Conservation (phyloP, 108 stramenopile species). For the Phaeodactylum tricornutum region DNA sequence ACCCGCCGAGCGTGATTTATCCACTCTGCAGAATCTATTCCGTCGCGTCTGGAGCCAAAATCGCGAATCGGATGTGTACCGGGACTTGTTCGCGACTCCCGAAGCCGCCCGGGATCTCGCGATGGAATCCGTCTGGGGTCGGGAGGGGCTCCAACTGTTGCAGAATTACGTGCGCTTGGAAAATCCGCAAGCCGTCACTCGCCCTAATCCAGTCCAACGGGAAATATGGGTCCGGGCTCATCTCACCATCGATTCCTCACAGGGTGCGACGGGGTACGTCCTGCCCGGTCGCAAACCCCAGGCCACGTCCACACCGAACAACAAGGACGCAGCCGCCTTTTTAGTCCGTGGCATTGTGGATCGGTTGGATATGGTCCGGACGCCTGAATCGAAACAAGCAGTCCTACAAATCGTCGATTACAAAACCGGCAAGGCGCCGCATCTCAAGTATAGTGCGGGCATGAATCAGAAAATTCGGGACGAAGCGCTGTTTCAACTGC, state of each 20-base stretch:
- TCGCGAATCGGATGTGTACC: constrained; percentile 32
- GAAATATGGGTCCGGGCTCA: constrained; percentile 68
- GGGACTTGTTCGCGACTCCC: constrained; percentile 29
- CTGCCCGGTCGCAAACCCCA: too few species aligned
- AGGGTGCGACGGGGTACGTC: constrained; percentile 1
- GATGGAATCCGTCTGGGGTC: constrained; percentile 70
- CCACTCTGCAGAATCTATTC: constrained; percentile 67
- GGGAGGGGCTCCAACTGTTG: constrained; percentile 49
- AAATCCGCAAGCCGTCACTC: constrained; percentile 38
- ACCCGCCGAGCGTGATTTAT: constrained; percentile 56
- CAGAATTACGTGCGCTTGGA: constrained; percentile 69
- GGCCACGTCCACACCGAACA: too few species aligned
- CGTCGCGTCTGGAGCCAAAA: constrained; percentile 47
- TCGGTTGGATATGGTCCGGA: constrained; percentile 62
- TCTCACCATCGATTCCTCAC: constrained; percentile 11
- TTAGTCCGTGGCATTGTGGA: constrained; percentile 77
- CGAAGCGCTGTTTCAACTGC: constrained; percentile 77
- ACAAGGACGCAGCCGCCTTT: constrained; percentile 13
- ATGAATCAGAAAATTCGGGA: constrained; percentile 64
- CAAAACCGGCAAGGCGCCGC: constrained; percentile 85
- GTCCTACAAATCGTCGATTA: constrained; percentile 71
- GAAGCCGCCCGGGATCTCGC: constrained; percentile 18
- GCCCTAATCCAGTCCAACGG: constrained; percentile 52
- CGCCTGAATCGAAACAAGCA: constrained; percentile 9
- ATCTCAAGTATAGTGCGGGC: constrained; percentile 61